Base-by-base conservation (phyloP, 768 basidiomycete species). In the Terana coerulea region DNA sequence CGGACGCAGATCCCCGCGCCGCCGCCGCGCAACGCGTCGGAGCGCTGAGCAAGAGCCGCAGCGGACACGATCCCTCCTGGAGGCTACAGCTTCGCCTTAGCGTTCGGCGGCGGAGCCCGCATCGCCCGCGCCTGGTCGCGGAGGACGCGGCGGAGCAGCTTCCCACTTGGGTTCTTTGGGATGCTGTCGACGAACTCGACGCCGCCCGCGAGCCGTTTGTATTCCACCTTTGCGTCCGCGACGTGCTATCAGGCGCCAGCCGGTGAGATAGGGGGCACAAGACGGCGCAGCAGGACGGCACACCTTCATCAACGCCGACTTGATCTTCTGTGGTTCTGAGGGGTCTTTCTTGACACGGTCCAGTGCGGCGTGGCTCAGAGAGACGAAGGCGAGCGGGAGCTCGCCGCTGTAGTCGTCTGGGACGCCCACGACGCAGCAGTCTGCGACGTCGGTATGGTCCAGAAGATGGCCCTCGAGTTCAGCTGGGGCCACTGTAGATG, bases 321-420 rank as follows among this genome's bases (percentile, higher is more conserved):
- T 79, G 9, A 80, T 62, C 44, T 64, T 58, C 3, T 69, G 63
- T 1, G 59, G 68, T 17, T 68, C 75, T 8, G 49, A 55, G 3
- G 67, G 57, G 29, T 69, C 61, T n/a, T 44, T 45, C 22, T 69
- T 66, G 10, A 65, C 58, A 36, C 74, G 68, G 17, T 62, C 61
- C 3, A 71, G 69, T 0, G 72, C 66, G n/a, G 69, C 68, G 1
- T 65, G 53, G 43, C 66, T 67, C n/a, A 80, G 72, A 2, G 83
- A 83, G 11, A 89, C 69, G 59, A 77, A 90, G 5, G 88, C 87
- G 46, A 86, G 61, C 0, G 89, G 87, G 9, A 87, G 58, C 61
- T 91, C 88, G 17, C 88, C 87, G 51, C 76, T 85, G 60, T 83
- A 88, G 17, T 88, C 85, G 59, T 90, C 84, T 0, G 74, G 74